Percentiles rank a stretch among this genome's conserved stretches.
Conservation (phyloP, 2,329 filamentous ascomycete genomes). For the Amesomyces nigricolor region DNA sequence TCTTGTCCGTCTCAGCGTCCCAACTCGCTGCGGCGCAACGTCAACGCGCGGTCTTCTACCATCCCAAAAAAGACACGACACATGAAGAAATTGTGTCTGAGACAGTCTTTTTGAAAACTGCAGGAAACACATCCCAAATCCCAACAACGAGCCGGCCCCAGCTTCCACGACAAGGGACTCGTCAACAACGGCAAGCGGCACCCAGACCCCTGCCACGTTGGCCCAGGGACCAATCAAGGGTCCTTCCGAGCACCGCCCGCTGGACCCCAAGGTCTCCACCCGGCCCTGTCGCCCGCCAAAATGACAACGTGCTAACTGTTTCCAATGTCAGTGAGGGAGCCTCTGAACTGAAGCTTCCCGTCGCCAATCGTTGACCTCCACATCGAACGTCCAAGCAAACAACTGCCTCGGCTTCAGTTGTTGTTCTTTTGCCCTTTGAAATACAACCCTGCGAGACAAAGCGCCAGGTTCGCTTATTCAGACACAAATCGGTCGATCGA, state of each 20-base stretch:
- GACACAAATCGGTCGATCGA: slow-evolving; percentile 4
- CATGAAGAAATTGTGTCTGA: slow-evolving; percentile 4
- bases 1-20: neutral
- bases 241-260: slow-evolving; percentile 7
- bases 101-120: slow-evolving; percentile 18
- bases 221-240: slow-evolving; percentile 16
- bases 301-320: slow-evolving; percentile 19
- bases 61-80: too few relatives aligned
- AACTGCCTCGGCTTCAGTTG: slow-evolving; percentile 6
- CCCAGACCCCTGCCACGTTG: slow-evolving; percentile 8
- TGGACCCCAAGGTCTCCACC: slow-evolving; percentile 5
- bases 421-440: neutral
- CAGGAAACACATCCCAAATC: neutral
- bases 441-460: slow-evolving; percentile 4
- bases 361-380: neutral
- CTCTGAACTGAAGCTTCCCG: slow-evolving; percentile 1
- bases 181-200: slow-evolving; percentile 2
- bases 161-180: neutral
- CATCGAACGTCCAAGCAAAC: neutral
- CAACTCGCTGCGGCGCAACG: slow-evolving; percentile 7
- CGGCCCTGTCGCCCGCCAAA: slow-evolving; percentile 11
- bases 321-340: neutral
- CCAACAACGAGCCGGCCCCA: neutral
- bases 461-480: slow-evolving; percentile 2
- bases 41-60: neutral